Percentiles rank a stretch among this genome's conserved stretches.
These are phyloP conservation scores for Tylopilus orsonianus DNA, from an alignment of 1,284 basidiomycete species.

Conservation along the genomic window DNA sequence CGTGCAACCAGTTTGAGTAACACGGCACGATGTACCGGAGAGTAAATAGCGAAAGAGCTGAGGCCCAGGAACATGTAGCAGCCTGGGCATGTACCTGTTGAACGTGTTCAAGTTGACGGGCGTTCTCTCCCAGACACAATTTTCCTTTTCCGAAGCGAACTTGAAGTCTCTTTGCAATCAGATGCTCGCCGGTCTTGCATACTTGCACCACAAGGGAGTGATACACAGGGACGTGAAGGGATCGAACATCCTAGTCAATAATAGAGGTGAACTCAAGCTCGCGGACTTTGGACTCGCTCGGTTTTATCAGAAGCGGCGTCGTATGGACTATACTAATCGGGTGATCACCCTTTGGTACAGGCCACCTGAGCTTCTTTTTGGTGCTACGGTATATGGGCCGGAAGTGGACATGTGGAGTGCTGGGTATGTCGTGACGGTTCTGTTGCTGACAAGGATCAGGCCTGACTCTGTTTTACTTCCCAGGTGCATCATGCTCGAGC, in stretches of 20 bases:
- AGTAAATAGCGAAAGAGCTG: slow-evolving; percentile 1
- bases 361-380: slow-evolving; percentile 93
- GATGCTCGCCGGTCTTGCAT: slow-evolving; percentile 91
- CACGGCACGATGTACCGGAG: slow-evolving; percentile 12
- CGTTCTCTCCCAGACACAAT: slow-evolving; percentile 88
- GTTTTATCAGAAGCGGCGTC: slow-evolving; percentile 89
- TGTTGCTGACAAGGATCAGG: neutral
- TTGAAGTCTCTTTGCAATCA: slow-evolving; percentile 94
- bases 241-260: slow-evolving; percentile 96
- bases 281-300: slow-evolving; percentile 98
- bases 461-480: slow-evolving; percentile 8
- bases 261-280: slow-evolving; percentile 90
- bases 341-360: slow-evolving; percentile 99
- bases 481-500: slow-evolving; percentile 97
- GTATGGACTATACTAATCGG: slow-evolving; percentile 95
- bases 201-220: slow-evolving; percentile 93
- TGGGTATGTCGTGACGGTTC: slow-evolving; percentile 54
- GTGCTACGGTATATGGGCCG: slow-evolving; percentile 94
- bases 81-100: slow-evolving; percentile 86
- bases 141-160: slow-evolving; percentile 81
- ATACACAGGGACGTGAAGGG: slow-evolving; percentile 99
- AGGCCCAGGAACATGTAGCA: slow-evolving; percentile 41
- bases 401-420: slow-evolving; percentile 99
- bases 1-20: neutral
- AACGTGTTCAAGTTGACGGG: slow-evolving; percentile 99